phyloP scores from a whole-genome alignment of 768 basidiomycete genomes.

The Russula olivacea region DNA sequence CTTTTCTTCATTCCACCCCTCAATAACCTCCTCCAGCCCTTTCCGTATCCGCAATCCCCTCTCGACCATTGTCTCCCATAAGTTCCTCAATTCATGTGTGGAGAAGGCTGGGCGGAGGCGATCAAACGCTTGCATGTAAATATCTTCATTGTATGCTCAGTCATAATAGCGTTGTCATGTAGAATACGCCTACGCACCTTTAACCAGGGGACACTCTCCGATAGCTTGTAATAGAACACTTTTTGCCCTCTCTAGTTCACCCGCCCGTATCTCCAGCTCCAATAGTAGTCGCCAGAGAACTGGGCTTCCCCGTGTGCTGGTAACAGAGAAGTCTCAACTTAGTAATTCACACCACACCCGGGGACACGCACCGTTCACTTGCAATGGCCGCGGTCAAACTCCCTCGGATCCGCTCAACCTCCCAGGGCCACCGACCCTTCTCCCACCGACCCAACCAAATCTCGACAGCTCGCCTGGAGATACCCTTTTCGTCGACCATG shows the following conservation, averaged over 20 bases:
- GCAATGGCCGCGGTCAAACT: constrained; percentile 58
- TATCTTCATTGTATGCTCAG: constrained; percentile 39
- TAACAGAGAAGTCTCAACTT: not conserved
- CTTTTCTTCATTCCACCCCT: constrained; percentile 37
- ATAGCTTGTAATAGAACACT: constrained; percentile 68
- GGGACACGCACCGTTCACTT: constrained; percentile 52
- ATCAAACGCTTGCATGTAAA: constrained; percentile 76
- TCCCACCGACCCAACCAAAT: constrained; percentile 83
- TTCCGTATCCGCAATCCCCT: constrained; percentile 57
- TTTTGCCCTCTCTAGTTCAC: constrained; percentile 57
- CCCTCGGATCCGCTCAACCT: constrained; percentile 63
- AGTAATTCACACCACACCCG: not conserved
- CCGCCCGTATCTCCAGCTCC: constrained; percentile 68
- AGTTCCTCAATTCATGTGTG: constrained; percentile 49
- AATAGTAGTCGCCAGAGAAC: constrained; percentile 69
- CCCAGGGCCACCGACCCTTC: constrained; percentile 59
- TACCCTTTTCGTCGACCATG: constrained; percentile 44
- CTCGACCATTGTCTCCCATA: constrained; percentile 74
- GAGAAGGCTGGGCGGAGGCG: constrained; percentile 60
- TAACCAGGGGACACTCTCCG: constrained; percentile 65
- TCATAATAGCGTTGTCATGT: constrained; percentile 17
- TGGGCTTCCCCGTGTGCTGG: constrained; percentile 60
- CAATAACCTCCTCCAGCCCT: constrained; percentile 54
- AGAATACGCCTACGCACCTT: constrained; percentile 43
- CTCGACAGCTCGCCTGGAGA: constrained; percentile 56